Evolutionary conservation across 805 yeast species (phyloP).

Genomic region (Yamadazyma laniorum): DNA sequence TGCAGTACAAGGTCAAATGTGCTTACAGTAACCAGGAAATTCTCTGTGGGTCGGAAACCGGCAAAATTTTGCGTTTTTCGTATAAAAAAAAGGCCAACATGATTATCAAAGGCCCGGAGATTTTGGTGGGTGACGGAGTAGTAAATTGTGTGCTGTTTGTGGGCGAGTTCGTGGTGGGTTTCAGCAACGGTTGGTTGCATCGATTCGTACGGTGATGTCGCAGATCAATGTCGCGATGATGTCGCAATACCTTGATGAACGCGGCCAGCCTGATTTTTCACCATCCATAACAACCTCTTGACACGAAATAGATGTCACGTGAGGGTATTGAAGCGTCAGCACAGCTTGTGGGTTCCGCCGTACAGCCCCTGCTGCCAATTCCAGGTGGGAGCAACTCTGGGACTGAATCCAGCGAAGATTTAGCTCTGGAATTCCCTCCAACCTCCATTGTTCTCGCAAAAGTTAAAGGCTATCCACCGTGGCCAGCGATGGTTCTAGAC

Average conservation of each 20-base stretch:
- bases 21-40: background rate
- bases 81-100: conserved; percentile 1
- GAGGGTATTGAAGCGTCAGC: no score
- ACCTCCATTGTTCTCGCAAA: conserved; percentile 56
- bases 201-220: conserved; percentile 2
- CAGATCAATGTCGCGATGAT: no score
- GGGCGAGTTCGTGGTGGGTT: conserved; percentile 1
- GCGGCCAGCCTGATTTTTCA: no score
- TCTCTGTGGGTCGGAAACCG: conserved; percentile 6
- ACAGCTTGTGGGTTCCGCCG: no score
- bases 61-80: background rate
- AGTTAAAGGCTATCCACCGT: conserved; percentile 82
- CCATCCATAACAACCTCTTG: no score
- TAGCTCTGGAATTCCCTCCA: no score
- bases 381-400: no score
- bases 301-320: no score
- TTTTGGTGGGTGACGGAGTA: background rate
- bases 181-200: conserved; percentile 5
- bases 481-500: conserved; percentile 86
- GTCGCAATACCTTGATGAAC: no score
- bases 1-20: conserved; percentile 5
- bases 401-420: no score
- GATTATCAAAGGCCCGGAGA: conserved; percentile 1
- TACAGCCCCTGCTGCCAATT: no score
- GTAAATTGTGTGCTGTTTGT: background rate